Conservation (phyloP, 495 filamentous ascomycete genomes). For the Thozetella sp. region DNA sequence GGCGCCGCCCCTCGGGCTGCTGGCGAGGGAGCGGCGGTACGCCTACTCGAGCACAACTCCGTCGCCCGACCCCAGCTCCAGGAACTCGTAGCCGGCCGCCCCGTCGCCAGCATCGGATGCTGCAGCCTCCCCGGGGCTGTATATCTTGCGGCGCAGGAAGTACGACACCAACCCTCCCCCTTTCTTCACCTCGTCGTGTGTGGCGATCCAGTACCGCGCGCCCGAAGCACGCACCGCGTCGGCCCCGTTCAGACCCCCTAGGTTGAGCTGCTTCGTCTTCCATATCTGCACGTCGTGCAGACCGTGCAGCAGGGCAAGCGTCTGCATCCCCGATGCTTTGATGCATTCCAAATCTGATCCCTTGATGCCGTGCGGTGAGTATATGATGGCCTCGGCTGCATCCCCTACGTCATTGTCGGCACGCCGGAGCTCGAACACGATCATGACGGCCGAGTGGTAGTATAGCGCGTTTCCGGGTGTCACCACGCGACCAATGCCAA, state of each 20-base stretch:
- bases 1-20: too few relatives aligned
- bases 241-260: conserved; percentile 56
- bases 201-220: conserved; percentile 58
- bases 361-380: conserved; percentile 58
- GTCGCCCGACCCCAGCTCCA: conserved; percentile 34
- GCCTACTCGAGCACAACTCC: conserved; percentile 22
- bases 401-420: conserved; percentile 11
- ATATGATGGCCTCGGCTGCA: conserved; percentile 50
- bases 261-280: conserved; percentile 48
- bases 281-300: conserved; percentile 53
- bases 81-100: conserved; percentile 17
- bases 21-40: too few relatives aligned
- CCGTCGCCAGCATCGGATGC: conserved; percentile 31
- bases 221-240: conserved; percentile 42
- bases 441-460: conserved; percentile 54
- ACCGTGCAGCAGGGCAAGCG: conserved; percentile 56
- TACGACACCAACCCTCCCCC: conserved; percentile 49
- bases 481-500: conserved; percentile 46
- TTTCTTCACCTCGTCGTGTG: conserved; percentile 59
- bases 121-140: conserved; percentile 47
- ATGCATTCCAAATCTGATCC: conserved; percentile 32
- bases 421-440: conserved; percentile 34
- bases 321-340: conserved; percentile 31
- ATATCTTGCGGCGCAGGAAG: conserved; percentile 44
- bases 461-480: conserved; percentile 43